Percentiles rank a stretch among this genome's conserved stretches.
Conservation (phyloP, 179 eudicot genomes). For the Pouteria campechiana region DNA sequence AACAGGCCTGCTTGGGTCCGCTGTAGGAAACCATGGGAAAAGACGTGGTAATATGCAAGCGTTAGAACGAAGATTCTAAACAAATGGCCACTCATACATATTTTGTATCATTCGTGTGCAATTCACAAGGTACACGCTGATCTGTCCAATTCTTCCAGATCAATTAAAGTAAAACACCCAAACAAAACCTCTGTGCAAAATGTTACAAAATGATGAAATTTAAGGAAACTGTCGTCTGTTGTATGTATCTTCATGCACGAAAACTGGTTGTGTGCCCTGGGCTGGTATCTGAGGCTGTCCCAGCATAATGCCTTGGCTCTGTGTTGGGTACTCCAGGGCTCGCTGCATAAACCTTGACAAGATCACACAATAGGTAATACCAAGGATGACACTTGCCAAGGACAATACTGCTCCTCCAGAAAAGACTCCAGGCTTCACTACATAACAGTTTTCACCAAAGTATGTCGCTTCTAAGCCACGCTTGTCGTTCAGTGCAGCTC, state of each 20-base stretch:
- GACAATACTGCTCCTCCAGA: slow-evolving; percentile 61
- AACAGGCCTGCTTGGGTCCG: no score
- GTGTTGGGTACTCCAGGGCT: slow-evolving; percentile 21
- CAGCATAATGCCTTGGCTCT: slow-evolving; percentile 69
- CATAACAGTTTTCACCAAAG: slow-evolving; percentile 59
- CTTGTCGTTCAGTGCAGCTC: slow-evolving; percentile 65
- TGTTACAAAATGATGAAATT: no score
- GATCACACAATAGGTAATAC: slow-evolving; percentile 40
- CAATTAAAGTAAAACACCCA: no score
- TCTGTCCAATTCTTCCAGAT: no score
- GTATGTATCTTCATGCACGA: slow-evolving; percentile 92
- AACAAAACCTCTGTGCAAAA: no score
- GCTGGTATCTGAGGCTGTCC: slow-evolving; percentile 76
- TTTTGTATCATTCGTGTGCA: no score
- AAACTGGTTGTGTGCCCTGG: slow-evolving; percentile 47
- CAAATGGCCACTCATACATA: no score
- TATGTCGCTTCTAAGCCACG: slow-evolving; percentile 44
- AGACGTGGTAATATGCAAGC: no score
- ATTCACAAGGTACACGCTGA: no score
- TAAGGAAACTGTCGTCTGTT: slow-evolving; percentile 61
- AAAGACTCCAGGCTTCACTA: slow-evolving; percentile 82
- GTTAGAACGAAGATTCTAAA: no score
- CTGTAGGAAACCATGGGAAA: no score
- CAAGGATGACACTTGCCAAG: slow-evolving; percentile 53
- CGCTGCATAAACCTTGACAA: slow-evolving; percentile 21